These are phyloP conservation scores for Nicotiana rustica DNA, from an alignment of 305 asterid genomes.

Conservation along the genomic window DNA sequence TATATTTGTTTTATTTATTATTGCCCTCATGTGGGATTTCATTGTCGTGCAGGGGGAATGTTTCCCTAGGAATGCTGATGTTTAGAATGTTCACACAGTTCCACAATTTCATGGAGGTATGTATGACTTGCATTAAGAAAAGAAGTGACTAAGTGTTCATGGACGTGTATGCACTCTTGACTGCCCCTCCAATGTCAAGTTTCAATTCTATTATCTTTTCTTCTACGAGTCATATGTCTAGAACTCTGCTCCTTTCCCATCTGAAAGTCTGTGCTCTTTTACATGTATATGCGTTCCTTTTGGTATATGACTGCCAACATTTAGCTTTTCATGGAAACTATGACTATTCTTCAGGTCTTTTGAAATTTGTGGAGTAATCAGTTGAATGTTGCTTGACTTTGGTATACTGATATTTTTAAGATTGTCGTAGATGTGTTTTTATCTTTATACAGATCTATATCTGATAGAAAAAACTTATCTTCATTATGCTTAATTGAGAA, in stretches of 20 bases:
- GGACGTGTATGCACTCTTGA: conserved; percentile 3
- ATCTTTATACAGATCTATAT: neutral
- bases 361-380: neutral
- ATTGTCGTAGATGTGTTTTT: neutral
- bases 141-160: conserved; percentile 18
- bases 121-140: neutral
- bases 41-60: conserved; percentile 73
- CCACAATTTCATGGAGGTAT: conserved; percentile 99
- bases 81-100: conserved; percentile 97
- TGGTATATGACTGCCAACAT: conserved; percentile 19
- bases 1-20: conserved; percentile 23
- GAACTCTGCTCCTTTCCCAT: conserved; percentile 22
- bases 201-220: conserved; percentile 19
- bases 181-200: neutral
- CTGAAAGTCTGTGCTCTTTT: neutral
- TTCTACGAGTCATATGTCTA: neutral
- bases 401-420: neutral
- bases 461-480: neutral
- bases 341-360: neutral
- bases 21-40: conserved; percentile 15
- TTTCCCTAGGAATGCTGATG: conserved; percentile 75
- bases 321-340: conserved; percentile 18
- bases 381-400: neutral
- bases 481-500: neutral
- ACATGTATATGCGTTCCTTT: neutral